Conservation (phyloP, 1,139 yeast genomes). For the Blastobotrys elegans region DNA sequence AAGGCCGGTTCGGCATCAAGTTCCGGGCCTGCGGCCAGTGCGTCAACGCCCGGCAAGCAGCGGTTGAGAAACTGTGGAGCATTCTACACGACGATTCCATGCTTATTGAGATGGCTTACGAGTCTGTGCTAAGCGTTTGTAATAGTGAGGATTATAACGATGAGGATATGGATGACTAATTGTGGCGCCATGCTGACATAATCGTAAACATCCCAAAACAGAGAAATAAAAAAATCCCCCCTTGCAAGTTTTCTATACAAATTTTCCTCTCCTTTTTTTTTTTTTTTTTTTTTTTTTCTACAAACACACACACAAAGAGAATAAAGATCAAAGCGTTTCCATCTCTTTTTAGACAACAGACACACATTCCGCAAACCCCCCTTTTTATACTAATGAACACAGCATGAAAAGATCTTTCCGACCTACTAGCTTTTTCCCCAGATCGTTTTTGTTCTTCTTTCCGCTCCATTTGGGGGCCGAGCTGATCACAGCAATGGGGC, state of each 20-base stretch:
- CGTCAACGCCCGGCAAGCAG: neutral
- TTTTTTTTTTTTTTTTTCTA: too few relatives aligned
- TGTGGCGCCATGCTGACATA: too few relatives aligned
- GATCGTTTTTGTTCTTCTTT: conserved; percentile 49
- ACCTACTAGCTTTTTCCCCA: conserved; percentile 21
- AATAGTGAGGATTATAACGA: too few relatives aligned
- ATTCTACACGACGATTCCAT: neutral
- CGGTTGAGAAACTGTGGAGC: conserved; percentile 1
- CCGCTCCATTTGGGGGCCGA: conserved; percentile 91
- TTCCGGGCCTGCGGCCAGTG: conserved; percentile 3
- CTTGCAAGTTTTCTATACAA: too few relatives aligned
- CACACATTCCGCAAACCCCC: too few relatives aligned
- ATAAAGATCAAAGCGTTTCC: too few relatives aligned
- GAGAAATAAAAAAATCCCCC: too few relatives aligned
- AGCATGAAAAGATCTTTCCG: conserved; percentile 13
- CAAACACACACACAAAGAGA: neutral
- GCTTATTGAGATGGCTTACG: neutral
- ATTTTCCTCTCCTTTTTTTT: neutral
- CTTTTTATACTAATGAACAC: neutral
- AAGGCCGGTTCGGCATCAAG: conserved; percentile 1
- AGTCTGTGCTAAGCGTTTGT: neutral
- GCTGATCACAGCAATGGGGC: conserved; percentile 67
- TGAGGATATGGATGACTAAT: too few relatives aligned
- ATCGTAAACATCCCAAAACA: neutral
- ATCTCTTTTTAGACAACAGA: too few relatives aligned